These are phyloP conservation scores for Pseudogymnoascus sp. DNA, from an alignment of 2,329 filamentous ascomycete genomes.

Conservation along the genomic window DNA sequence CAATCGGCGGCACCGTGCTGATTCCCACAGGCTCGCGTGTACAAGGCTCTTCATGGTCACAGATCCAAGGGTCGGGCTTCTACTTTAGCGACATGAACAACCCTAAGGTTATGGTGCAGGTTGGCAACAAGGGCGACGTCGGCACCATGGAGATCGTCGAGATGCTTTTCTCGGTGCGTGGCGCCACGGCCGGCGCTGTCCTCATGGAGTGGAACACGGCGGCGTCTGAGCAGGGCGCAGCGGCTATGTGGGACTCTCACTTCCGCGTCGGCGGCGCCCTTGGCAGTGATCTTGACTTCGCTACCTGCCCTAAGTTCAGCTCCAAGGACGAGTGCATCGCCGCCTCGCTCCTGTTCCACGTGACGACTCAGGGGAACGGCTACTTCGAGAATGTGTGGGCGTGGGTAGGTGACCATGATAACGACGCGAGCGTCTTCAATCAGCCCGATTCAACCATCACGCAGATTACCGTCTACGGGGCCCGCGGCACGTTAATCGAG, in stretches of 20 bases:
- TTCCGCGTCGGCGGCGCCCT: conserved; percentile 35
- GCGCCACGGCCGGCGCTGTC: conserved; percentile 51
- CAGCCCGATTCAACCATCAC: conserved; percentile 17
- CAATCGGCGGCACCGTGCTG: conserved; percentile 38
- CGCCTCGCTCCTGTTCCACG: conserved; percentile 26
- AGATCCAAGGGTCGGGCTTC: conserved; percentile 29
- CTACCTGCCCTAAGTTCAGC: conserved; percentile 35
- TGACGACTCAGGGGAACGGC: conserved; percentile 23
- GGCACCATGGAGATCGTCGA: conserved; percentile 55
- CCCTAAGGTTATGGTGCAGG: conserved; percentile 49
- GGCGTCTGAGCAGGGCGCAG: conserved; percentile 32
- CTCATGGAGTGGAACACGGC: conserved; percentile 56
- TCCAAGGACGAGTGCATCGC: conserved; percentile 27
- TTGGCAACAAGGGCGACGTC: conserved; percentile 47
- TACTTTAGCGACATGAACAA: conserved; percentile 42
- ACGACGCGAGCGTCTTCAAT: conserved; percentile 20
- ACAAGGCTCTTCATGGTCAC: conserved; percentile 37
- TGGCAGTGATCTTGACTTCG: conserved; percentile 36
- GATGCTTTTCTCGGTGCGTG: conserved; percentile 52
- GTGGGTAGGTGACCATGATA: conserved; percentile 38
- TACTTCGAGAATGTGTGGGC: conserved; percentile 42
- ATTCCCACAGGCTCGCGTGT: conserved; percentile 36
- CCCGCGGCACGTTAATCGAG: conserved; percentile 47
- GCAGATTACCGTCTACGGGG: conserved; percentile 31
- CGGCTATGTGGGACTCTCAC: conserved; percentile 39